A percentile compares a stretch with the other conserved stretches of the same genome.
These are phyloP conservation scores for Talaromyces adpressus DNA, from an alignment of 495 filamentous ascomycete species.

Conservation along the genomic window DNA sequence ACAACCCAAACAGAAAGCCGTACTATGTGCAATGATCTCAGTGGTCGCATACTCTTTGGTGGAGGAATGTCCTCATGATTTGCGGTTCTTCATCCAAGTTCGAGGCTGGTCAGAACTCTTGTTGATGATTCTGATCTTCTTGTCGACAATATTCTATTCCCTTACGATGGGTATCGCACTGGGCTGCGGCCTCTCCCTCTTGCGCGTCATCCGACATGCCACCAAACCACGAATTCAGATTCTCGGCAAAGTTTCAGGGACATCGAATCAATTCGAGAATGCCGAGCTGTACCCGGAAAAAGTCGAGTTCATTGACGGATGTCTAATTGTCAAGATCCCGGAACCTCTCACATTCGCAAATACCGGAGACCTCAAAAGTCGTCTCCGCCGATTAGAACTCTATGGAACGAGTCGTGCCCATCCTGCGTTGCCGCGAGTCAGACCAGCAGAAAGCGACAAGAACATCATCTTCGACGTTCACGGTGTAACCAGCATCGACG, in stretches of 20 bases:
- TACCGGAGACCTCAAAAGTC: slow-evolving; percentile 82
- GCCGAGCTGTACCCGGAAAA: slow-evolving; percentile 70
- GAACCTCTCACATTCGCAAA: slow-evolving; percentile 97
- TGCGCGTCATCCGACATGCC: slow-evolving; percentile 81
- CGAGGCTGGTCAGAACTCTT: slow-evolving; percentile 76
- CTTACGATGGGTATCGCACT: slow-evolving; percentile 80
- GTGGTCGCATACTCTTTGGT: slow-evolving; percentile 92
- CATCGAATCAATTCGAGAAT: slow-evolving; percentile 71
- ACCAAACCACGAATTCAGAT: slow-evolving; percentile 96
- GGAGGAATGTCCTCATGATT: slow-evolving; percentile 89
- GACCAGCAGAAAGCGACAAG: slow-evolving; percentile 64
- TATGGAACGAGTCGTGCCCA: slow-evolving; percentile 82
- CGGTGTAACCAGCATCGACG: slow-evolving; percentile 87
- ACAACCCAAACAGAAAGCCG: slow-evolving; percentile 64
- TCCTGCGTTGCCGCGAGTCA: slow-evolving; percentile 73
- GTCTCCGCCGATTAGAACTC: slow-evolving; percentile 74
- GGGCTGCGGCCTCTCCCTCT: slow-evolving; percentile 78
- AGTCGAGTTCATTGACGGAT: slow-evolving; percentile 85
- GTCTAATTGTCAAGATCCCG: slow-evolving; percentile 92
- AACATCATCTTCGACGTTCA: slow-evolving; percentile 97
- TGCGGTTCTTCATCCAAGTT: slow-evolving; percentile 82
- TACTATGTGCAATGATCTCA: slow-evolving; percentile 88
- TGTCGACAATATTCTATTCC: slow-evolving; percentile 88
- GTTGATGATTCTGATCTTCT: slow-evolving; percentile 85
- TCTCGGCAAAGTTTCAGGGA: slow-evolving; percentile 80